These are phyloP conservation scores for Lactifluus echinatus DNA, from an alignment of 768 basidiomycete genomes.

Conservation along the genomic window DNA sequence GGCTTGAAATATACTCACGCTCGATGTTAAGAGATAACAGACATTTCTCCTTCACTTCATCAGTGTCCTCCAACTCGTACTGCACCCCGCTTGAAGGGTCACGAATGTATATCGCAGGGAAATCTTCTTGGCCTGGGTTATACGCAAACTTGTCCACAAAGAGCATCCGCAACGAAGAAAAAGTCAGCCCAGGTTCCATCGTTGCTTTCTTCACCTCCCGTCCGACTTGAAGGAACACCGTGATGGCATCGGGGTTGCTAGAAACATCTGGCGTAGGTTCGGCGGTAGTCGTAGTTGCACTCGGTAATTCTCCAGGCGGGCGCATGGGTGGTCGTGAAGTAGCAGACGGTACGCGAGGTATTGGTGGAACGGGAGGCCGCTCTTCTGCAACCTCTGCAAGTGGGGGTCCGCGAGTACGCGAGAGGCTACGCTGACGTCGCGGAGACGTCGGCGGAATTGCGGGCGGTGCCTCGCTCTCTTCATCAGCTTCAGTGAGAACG, in stretches of 20 bases:
- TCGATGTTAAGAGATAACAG: constrained; percentile 91
- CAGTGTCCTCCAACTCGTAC: constrained; percentile 92
- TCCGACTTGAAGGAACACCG: constrained; percentile 84
- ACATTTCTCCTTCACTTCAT: constrained; percentile 84
- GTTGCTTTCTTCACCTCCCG: constrained; percentile 82
- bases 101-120: constrained; percentile 91
- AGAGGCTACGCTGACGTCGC: constrained; percentile 21
- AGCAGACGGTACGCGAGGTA: constrained; percentile 12
- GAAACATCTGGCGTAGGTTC: constrained; percentile 25
- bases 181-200: constrained; percentile 61
- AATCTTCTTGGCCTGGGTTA: constrained; percentile 86
- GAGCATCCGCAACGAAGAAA: constrained; percentile 69
- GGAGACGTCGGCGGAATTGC: constrained; percentile 15
- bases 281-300: background rate
- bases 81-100: constrained; percentile 89
- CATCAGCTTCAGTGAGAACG: constrained; percentile 67
- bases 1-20: constrained; percentile 51
- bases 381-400: constrained; percentile 25
- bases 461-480: constrained; percentile 33
- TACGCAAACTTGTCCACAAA: constrained; percentile 96
- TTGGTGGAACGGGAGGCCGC: constrained; percentile 29
- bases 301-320: background rate
- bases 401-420: constrained; percentile 21
- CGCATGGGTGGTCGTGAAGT: background rate
- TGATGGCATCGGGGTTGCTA: constrained; percentile 30